Evolutionary conservation across 495 filamentous ascomycete species (phyloP), one percentile per base, ranked within the genome.

Genomic region (Penicillium egyptiacum): DNA sequence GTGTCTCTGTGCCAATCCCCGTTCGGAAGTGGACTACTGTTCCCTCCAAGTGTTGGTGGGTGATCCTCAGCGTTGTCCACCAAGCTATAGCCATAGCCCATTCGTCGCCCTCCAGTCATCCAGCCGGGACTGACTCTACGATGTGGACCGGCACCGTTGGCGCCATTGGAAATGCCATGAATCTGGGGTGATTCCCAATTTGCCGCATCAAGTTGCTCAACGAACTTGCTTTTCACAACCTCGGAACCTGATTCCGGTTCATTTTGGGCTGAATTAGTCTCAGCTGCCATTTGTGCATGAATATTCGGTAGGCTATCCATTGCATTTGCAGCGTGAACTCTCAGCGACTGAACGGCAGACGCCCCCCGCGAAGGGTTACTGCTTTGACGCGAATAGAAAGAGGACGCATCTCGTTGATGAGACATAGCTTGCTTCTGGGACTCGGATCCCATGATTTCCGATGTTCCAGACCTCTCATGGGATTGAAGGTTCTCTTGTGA

Each of bases 111-210:
- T 10, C 65, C 74, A 10, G 76, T 74, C 71, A 79, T 76, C 76
- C 76, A 79, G 12, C 75, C 76, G 19, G 73, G 52, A 54, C 76
- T 79, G 31, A 78, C 63, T 55, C 66, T 75, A 10, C 76, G 70
- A 43, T 67, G 53, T 5, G 65, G 56, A 5, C 23, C 43, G 16
- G 39, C 20, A 22, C 58, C 53, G 22, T 42, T 49, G 8, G 53
- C 45, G 5, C 56, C 57, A 9, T 56, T 56, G 2, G 53, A 33
- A 9, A 12, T 26, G 10, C 41, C 14, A 7, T 54, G 46, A 20
- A 16, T n/a, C 0, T 42, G 54, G 9, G 55, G 37, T 1, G 52
- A 25, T 16, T 50, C 53, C 7, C 59, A 59, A 33, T 25, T 49
- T 33, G 49, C 49, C 22, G 50, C 31, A 11, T 70, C 60, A 50